Base-by-base conservation (phyloP, 1,284 basidiomycete species). In the Lignosus rhinocerotis region DNA sequence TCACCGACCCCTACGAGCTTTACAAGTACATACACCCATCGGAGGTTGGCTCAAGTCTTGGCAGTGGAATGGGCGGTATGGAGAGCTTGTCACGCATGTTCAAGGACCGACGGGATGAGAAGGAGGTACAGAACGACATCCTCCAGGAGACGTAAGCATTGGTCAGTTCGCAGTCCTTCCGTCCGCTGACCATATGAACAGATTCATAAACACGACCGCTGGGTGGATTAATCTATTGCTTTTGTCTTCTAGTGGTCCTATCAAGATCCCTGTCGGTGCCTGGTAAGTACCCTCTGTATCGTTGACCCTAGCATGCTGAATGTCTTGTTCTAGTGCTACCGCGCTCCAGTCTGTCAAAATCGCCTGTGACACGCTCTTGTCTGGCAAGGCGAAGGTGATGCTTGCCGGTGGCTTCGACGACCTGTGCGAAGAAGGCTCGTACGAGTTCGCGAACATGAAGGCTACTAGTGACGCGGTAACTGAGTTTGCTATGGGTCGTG, bases 381-480 rank as follows among this genome's bases (percentile, higher is more conserved):
- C 90, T 5, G 93, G 96, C 68, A 99, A 99, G 76, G 96, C 96
- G 50, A 98, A 98, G 80, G 88, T 99, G 72, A 99, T 99, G 97
- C 89, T 99, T 63, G 92, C 96, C 44, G 97, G 97, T 76, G 97
- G 96, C 59, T 98, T 95, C 78, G 97, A 99, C 71, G 97, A 99
- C 75, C 86, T 98, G 72, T 92, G 91, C 67, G 97, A 99, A 76
- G 96, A 98, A 75, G 96, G 95, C 21, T 96, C 95, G 17, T 96
- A 87, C 75, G 95, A 98, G 76, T 96, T 96, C 75, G 96, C 95
- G 57, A 98, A 98, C 82, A 99, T 99, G 97, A 97, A 98, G 78
- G 97, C 97, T 6, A 99, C 97, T 7, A 95, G 92, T 76, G 98
- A 96, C 71, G 90, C 95, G 6, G 93, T 96, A 74, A 93, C 93